These are phyloP conservation scores for Magnusiomyces sp. DNA, from an alignment of 1,139 yeast species.

Conservation along the genomic window DNA sequence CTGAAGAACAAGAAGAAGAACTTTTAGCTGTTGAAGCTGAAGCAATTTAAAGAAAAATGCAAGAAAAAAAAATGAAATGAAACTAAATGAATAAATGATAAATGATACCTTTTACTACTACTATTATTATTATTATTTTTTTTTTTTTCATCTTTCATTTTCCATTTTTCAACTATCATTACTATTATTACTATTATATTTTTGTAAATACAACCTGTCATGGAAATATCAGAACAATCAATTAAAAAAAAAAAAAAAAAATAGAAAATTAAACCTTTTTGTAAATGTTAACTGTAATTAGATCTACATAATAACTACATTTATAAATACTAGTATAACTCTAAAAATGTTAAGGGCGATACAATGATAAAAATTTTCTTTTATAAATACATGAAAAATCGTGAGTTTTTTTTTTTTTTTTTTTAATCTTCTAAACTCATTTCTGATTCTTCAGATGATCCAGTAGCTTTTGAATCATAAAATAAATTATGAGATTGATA, in stretches of 20 bases:
- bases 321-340: no score
- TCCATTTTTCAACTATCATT: no score
- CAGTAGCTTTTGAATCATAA: no score
- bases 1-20: slow-evolving; percentile 8
- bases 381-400: neutral
- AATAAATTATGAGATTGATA: no score
- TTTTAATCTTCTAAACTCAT: neutral
- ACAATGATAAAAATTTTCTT: neutral
- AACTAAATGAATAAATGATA: neutral
- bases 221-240: neutral
- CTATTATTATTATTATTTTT: no score
- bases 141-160: no score
- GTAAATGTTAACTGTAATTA: no score
- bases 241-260: neutral
- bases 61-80: neutral
- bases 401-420: neutral
- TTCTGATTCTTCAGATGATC: neutral
- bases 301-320: no score
- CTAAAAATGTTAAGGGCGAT: no score
- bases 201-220: neutral
- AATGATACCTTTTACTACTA: no score
- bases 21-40: neutral
- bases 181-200: neutral
- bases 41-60: neutral
- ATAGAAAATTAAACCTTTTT: neutral